Evolutionary conservation across 2,329 filamentous ascomycete species (phyloP), one percentile per base, ranked within the genome.

Genomic region (Eutypa lata): DNA sequence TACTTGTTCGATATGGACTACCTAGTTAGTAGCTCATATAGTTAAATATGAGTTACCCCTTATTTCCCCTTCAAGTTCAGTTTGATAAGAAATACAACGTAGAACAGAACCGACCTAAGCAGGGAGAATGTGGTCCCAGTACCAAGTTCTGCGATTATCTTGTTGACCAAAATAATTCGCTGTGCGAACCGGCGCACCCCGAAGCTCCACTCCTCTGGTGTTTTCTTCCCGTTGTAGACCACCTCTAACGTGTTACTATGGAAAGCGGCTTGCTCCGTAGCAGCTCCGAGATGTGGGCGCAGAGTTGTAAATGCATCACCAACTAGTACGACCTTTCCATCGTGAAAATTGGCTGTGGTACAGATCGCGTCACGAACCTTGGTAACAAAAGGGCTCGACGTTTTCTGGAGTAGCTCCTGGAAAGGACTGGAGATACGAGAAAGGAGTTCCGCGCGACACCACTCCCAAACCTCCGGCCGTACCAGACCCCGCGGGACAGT

Each of bases 281-380:
- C 75, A 21, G 71, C 68, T 1, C 70, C 76, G 3, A 73, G 69
- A 53, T 79, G 76, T 6, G 77, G 76, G 44, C 77, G 59, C 31
- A 78, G 74, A 1, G 73, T 70, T 0, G 74, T 71, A 19, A 78
- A 59, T 0, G 76, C 72, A 59, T 80, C 76, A 1, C 76, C 76
- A 2, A 78, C 70, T 10, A 79, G 57, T 16, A 78, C 50, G 2
- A 78, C 65, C 22, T 68, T 72, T 2, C 74, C 75, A 33, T 68
- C 63, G 22, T 69, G 62, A 50, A 74, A 77, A 33, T 62, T 64
- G 19, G 73, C 71, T 14, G 63, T 53, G 0, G 65, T 62, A 26
- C 68, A 65, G 7, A 76, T 64, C 2, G 71, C 69, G 51, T 78
- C 76, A 11, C 68, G 74, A 26, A 79, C 68, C 33, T 71, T 72